Conservation (phyloP, 305 asterid genomes). For the Fraxinus platypoda region DNA sequence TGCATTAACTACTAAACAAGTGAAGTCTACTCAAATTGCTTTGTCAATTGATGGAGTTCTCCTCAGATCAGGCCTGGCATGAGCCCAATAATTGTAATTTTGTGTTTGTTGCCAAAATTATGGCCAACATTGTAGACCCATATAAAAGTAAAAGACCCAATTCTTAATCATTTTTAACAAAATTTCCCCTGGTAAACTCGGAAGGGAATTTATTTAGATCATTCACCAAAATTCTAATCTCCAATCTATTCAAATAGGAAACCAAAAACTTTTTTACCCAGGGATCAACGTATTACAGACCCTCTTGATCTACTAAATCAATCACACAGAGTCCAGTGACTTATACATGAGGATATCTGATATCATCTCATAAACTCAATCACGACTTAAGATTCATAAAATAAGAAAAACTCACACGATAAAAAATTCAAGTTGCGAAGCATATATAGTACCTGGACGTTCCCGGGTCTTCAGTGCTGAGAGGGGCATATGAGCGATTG, state of each 20-base stretch:
- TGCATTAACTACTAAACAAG: not conserved
- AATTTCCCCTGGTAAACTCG: not conserved
- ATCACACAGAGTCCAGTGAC: not conserved
- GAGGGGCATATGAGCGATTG: constrained; percentile 75
- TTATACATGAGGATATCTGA: not conserved
- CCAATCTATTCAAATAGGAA: not conserved
- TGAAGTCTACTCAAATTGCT: not conserved
- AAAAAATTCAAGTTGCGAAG: not conserved
- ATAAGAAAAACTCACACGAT: not conserved
- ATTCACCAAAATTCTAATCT: not conserved
- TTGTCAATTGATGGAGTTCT: not conserved
- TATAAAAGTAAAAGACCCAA: not conserved
- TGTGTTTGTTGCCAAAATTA: not conserved
- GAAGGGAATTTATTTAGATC: not conserved
- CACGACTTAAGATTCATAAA: not conserved
- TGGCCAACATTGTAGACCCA: not conserved
- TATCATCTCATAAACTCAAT: not conserved
- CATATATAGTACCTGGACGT: constrained; percentile 62
- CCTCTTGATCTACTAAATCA: not conserved
- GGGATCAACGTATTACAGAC: not conserved
- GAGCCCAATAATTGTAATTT: not conserved
- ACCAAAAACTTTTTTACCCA: not conserved
- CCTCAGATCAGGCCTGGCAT: not conserved
- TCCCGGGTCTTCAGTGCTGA: constrained; percentile 94
- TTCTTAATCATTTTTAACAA: not conserved